Conservation (phyloP, 1,284 basidiomycete genomes). For the Puccinia triticina region DNA sequence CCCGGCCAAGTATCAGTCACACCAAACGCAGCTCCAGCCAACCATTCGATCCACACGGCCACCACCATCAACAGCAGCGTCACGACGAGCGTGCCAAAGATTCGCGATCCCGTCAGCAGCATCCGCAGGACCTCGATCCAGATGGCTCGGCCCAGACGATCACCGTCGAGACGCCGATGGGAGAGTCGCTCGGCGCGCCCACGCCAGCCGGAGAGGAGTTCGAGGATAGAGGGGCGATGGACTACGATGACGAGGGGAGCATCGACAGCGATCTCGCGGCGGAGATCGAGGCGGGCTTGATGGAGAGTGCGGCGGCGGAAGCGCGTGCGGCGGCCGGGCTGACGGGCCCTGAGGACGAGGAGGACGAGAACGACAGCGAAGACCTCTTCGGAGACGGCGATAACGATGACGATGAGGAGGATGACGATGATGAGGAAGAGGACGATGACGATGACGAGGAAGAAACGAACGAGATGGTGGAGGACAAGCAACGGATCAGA, state of each 20-base stretch:
- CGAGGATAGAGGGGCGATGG: conserved; percentile 55
- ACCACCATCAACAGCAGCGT: neutral
- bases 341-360: conserved; percentile 53
- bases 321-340: conserved; percentile 49
- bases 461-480: conserved; percentile 32
- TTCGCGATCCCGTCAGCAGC: conserved; percentile 78
- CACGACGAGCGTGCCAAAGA: conserved; percentile 75
- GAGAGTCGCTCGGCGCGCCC: conserved; percentile 48
- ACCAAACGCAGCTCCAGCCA: conserved; percentile 16
- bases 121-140: neutral
- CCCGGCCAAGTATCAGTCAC: conserved; percentile 41
- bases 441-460: conserved; percentile 50
- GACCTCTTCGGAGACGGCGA: conserved; percentile 56
- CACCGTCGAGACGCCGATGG: conserved; percentile 58
- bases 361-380: conserved; percentile 55
- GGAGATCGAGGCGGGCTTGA: conserved; percentile 57
- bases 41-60: neutral
- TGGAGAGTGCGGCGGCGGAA: conserved; percentile 51
- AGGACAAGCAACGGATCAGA: conserved; percentile 45
- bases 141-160: conserved; percentile 15
- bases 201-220: conserved; percentile 49
- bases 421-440: conserved; percentile 56
- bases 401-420: conserved; percentile 35
- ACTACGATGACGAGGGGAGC: conserved; percentile 67
- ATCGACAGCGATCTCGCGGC: conserved; percentile 58